Evolutionary conservation across 345 rosid species (phyloP), one percentile per base, ranked within the genome.

Genomic region (Salix viminalis): DNA sequence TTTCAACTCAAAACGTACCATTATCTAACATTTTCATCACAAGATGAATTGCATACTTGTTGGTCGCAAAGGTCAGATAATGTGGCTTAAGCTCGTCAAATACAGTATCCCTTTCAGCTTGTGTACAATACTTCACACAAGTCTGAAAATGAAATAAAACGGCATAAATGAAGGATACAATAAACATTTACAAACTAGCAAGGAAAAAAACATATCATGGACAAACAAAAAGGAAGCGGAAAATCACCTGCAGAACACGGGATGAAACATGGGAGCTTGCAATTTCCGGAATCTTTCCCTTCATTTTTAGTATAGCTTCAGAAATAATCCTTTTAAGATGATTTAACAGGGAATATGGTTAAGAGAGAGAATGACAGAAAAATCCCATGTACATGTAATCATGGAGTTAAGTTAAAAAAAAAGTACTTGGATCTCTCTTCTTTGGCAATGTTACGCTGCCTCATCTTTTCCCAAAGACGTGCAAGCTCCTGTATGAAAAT

Each of bases 401-500:
- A 60, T 44, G 6, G 2, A 41, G 41, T 4, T 10, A 54, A 67
- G 14, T 14, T 15, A 24, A 28, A 72, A 42, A 79, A 52, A 71
- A 1, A 89, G 34, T 86, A 96, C 98, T 89, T 89, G 50, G 92
- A 88, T 86, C 97, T 88, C 34, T 92, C 90, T 75, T 92, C 96
- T 82, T 96, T 90, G 69, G 86, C 91, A 84, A 94, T 88, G 71
- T 94, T 85, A 23, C 91, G 97, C 50, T 86, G 94, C 75, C 98
- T 91, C 93, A 96, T 92, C 89, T 92, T 92, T 81, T 94, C 99
- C 97, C 97, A 96, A 2, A 94, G 85, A 76, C 83, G 69, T 11
- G 89, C 94, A 84, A 94, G 98, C 89, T 96, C 99, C 99, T 96
- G 79, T 64, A 39, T 44, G 46, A 34, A 62, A 37, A 61, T 42